These are phyloP conservation scores for Papiliotrema fonsecae DNA, from an alignment of 1,284 basidiomycete species.

Conservation along the genomic window DNA sequence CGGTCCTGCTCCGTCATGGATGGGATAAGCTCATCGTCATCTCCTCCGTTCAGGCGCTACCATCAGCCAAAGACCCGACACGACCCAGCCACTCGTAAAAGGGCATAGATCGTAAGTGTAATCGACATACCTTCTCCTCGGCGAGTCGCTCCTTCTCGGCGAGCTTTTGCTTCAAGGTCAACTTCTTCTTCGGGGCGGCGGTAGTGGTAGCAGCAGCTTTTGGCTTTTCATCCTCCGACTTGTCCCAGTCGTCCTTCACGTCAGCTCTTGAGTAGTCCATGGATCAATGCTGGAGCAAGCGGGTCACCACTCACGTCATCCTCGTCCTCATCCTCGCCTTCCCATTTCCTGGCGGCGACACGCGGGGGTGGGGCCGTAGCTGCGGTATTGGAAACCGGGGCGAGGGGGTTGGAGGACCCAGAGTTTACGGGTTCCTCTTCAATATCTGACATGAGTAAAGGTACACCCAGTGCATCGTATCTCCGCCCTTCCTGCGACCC, in stretches of 20 bases:
- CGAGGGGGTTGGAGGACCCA: constrained; percentile 47
- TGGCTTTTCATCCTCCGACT: constrained; percentile 67
- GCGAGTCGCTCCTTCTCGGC: constrained; percentile 64
- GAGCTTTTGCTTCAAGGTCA: constrained; percentile 78
- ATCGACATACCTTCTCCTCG: constrained; percentile 53
- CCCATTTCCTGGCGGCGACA: constrained; percentile 58
- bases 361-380: constrained; percentile 36
- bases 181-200: constrained; percentile 79
- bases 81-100: too few species aligned
- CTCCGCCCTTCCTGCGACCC: background rate
- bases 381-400: constrained; percentile 8
- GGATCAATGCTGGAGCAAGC: background rate
- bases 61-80: too few species aligned
- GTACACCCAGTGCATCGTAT: background rate
- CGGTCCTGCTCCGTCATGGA: constrained; percentile 61
- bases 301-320: constrained; percentile 42
- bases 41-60: constrained; percentile 6
- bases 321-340: constrained; percentile 82
- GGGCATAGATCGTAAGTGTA: too few species aligned
- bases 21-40: constrained; percentile 73
- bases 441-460: constrained; percentile 22
- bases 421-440: constrained; percentile 53
- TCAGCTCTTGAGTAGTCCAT: background rate
- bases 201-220: constrained; percentile 57
- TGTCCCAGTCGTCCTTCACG: constrained; percentile 88